Base-by-base conservation (phyloP, 768 basidiomycete species). In the Butyriboletus loyo region DNA sequence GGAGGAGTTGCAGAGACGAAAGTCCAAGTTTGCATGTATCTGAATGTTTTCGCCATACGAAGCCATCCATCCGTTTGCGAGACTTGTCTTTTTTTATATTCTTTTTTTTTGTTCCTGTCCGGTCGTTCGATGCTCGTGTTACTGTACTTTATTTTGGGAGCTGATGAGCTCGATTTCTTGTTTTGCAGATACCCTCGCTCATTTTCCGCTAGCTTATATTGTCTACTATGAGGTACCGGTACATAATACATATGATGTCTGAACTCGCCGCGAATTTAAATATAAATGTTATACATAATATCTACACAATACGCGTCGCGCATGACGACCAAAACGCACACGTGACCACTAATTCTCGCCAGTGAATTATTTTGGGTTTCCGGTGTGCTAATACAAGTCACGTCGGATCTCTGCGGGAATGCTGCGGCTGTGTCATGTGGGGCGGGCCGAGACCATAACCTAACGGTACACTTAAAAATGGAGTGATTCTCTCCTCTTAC, bases 1-100 rank as follows among this genome's bases (percentile, higher is more conserved):
- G 85, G 89, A 92, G 50, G 93, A 94, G 63, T 74, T 92, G 37
- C 75, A 80, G 55, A 82, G 80, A 73, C 86, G 89, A 54, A 94
- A 92, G 76, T 92, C 90, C 57, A 96, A 95, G 74, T 96, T 92
- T 71, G 88, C 86, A 48, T 93, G 91, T 72, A 79, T 93, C 70
- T 93, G 77, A 80, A 56, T 66, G 52, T 47, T 52, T 54, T 55
- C 48, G 41, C 52, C 31, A 39, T 24, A 41, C 28, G 39, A 34
- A 36, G 28, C 49, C 34, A 9, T 46, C 36, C 37, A 32, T 40
- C 34, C 49, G 9, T 39, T 40, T 58, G 6, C 44, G 50, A 45
- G 31, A 34, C 44, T 14, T 32, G 7, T 24, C 22, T 55, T 59
- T 47, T 49, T 61, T 31, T 46, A n/a, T 34, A 14, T 44, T 31